Evolutionary conservation across 2,329 filamentous ascomycete genomes (phyloP).

Genomic region (Aureobasidium pullulans): DNA sequence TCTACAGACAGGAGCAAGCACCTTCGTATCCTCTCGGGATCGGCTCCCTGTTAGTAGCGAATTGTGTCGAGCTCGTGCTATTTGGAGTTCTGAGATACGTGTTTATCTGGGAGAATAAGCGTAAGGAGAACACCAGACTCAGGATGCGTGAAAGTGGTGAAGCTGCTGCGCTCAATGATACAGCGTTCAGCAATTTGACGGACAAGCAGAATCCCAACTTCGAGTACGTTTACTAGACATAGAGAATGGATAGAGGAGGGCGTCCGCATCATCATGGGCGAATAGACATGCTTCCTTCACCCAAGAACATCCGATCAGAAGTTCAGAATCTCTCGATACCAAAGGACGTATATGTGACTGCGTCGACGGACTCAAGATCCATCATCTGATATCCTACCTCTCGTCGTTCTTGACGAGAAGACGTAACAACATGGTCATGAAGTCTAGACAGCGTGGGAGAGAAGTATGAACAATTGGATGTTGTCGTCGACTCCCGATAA

Average conservation of each 20-base stretch:
- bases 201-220: slow-evolving; percentile 17
- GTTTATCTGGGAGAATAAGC: neutral
- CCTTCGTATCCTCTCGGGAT: slow-evolving; percentile 1
- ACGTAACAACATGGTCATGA: neutral
- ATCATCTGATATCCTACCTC: no score
- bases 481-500: slow-evolving; percentile 1
- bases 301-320: no score
- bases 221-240: slow-evolving; percentile 14
- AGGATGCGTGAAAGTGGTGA: slow-evolving; percentile 2
- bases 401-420: neutral
- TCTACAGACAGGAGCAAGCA: slow-evolving; percentile 3
- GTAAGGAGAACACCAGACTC: neutral
- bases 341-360: no score
- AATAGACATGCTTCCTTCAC: no score
- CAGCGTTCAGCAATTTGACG: slow-evolving; percentile 11
- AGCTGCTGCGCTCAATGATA: neutral
- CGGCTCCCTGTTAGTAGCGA: neutral
- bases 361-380: no score
- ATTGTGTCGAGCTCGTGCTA: neutral
- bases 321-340: no score
- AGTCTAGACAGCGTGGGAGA: neutral
- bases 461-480: neutral
- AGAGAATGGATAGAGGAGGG: no score
- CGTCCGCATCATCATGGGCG: no score
- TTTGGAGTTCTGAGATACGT: neutral